These are phyloP conservation scores for Chrysosporium queenslandicum DNA, from an alignment of 2,329 filamentous ascomycete genomes.

Conservation along the genomic window DNA sequence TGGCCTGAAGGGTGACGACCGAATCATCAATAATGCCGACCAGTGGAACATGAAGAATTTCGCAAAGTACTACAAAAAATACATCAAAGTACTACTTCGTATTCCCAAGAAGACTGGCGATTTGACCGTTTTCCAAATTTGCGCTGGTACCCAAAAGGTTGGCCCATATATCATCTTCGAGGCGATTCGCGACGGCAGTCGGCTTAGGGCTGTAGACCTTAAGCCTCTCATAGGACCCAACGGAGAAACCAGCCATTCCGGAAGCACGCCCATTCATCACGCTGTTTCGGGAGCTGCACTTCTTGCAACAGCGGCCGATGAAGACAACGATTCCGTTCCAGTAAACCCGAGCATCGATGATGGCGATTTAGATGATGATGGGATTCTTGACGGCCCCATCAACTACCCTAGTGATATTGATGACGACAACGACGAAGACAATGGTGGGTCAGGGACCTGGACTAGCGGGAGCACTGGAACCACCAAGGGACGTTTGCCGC, in stretches of 20 bases:
- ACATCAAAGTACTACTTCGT: not conserved
- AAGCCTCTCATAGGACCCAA: not conserved
- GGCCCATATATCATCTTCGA: not conserved
- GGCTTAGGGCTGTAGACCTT: not conserved
- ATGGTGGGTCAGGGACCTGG: slow-evolving; percentile 1
- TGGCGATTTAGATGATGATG: slow-evolving; percentile 2
- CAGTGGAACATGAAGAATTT: slow-evolving; percentile 6
- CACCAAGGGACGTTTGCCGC: slow-evolving; percentile 3
- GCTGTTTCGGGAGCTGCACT: not conserved
- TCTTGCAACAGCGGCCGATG: not conserved
- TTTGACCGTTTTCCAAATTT: slow-evolving; percentile 7
- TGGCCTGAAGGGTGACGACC: not conserved
- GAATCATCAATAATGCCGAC: not conserved
- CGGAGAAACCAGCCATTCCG: not conserved
- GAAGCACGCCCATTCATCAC: not conserved
- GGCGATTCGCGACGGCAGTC: not conserved
- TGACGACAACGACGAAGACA: not conserved
- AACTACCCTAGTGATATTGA: not conserved
- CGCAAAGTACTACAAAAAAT: slow-evolving; percentile 6
- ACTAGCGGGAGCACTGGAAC: not conserved
- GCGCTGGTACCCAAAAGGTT: slow-evolving; percentile 2
- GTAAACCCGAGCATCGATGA: slow-evolving; percentile 3
- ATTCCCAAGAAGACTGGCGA: slow-evolving; percentile 7
- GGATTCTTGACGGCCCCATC: not conserved
- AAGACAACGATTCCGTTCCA: not conserved